Evolutionary conservation across 805 yeast genomes (phyloP).

Genomic region (Debaryomyces prosopidis): DNA sequence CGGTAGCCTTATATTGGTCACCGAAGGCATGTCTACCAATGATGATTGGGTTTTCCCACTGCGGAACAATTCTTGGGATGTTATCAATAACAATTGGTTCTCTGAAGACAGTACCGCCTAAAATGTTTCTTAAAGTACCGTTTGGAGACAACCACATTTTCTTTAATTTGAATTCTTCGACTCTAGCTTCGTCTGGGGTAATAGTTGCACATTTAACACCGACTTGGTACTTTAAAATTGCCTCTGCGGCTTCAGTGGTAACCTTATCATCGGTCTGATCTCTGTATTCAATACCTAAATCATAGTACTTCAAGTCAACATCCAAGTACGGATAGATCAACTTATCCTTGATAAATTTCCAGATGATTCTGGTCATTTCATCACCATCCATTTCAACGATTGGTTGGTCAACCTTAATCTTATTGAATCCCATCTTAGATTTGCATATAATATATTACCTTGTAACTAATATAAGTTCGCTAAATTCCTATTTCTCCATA

Average conservation of each 20-base stretch:
- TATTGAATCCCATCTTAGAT: conserved; percentile 23
- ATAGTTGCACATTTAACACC: conserved; percentile 98
- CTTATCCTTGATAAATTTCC: conserved; percentile 87
- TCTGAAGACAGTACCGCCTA: conserved; percentile 96
- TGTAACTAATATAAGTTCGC: too few species aligned
- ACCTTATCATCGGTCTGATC: conserved; percentile 88
- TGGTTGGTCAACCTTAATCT: conserved; percentile 82
- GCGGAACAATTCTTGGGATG: conserved; percentile 85
- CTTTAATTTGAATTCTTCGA: conserved; percentile 83
- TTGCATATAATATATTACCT: background rate
- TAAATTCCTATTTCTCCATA: background rate
- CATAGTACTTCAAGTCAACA: conserved; percentile 88
- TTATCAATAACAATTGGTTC: conserved; percentile 91
- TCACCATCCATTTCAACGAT: conserved; percentile 98
- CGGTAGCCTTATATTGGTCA: conserved; percentile 95
- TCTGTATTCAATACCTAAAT: conserved; percentile 81
- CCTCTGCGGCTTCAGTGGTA: conserved; percentile 86
- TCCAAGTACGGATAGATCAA: conserved; percentile 83
- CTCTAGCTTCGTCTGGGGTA: conserved; percentile 97
- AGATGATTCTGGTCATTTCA: conserved; percentile 95
- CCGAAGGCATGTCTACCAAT: conserved; percentile 98
- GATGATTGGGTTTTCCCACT: conserved; percentile 93
- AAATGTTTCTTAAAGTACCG: conserved; percentile 92
- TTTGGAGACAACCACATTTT: conserved; percentile 98
- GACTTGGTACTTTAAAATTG: conserved; percentile 84